Evolutionary conservation across 306 rosid genomes (phyloP).

Genomic region (Begonia peltatifolia): DNA sequence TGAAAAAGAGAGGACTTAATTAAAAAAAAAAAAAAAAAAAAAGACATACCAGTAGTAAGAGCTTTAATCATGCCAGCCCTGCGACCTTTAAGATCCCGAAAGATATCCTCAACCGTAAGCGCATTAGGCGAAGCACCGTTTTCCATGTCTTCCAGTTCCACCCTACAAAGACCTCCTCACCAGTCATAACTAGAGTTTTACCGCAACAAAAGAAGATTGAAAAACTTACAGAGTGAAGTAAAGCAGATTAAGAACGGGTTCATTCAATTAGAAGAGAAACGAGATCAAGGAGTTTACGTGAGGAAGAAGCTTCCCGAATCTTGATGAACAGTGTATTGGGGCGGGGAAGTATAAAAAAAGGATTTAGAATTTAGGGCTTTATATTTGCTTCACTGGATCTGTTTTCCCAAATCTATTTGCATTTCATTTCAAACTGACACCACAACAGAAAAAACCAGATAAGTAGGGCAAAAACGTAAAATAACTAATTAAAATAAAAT

Average conservation of each 20-base stretch:
- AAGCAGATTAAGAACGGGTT: neutral
- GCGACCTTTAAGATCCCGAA: slow-evolving; percentile 33
- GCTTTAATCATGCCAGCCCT: slow-evolving; percentile 32
- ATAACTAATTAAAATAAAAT: too few species aligned
- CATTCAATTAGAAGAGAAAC: slow-evolving; percentile 12
- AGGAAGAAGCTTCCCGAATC: too few species aligned
- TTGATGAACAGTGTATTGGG: too few species aligned
- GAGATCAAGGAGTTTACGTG: too few species aligned
- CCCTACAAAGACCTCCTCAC: neutral
- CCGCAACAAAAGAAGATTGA: neutral
- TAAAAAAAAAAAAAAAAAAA: neutral
- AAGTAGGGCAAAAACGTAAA: too few species aligned
- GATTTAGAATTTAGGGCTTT: too few species aligned
- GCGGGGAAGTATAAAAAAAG: too few species aligned
- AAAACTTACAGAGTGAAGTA: neutral
- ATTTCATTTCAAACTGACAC: too few species aligned
- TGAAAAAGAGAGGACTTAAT: neutral
- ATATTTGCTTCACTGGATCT: too few species aligned
- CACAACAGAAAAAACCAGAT: too few species aligned
- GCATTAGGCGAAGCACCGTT: slow-evolving; percentile 13
- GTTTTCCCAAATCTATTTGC: too few species aligned
- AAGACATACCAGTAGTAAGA: slow-evolving; percentile 27
- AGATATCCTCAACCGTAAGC: slow-evolving; percentile 39
- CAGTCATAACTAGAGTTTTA: too few species aligned
- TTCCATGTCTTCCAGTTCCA: slow-evolving; percentile 21